Evolutionary conservation across 805 yeast genomes (phyloP).

Genomic region (Suhomyces vadensis): DNA sequence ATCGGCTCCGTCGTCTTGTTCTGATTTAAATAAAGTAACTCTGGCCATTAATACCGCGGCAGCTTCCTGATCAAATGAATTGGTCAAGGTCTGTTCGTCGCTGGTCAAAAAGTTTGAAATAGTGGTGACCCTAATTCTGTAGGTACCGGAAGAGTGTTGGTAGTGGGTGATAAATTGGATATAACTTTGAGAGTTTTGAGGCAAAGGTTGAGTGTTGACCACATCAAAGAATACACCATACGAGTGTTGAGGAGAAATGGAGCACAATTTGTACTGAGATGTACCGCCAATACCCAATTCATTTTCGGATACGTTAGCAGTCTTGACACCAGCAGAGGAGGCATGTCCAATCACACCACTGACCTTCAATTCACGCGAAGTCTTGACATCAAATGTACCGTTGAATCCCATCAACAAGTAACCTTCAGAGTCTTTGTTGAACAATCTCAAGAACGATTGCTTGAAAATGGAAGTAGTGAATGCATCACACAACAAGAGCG

Average conservation of each 20-base stretch:
- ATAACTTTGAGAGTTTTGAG: constrained; percentile 50
- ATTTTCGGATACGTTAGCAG: constrained; percentile 80
- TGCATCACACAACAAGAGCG: constrained; percentile 82
- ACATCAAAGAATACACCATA: constrained; percentile 91
- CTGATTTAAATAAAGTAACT: constrained; percentile 80
- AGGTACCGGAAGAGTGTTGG: constrained; percentile 93
- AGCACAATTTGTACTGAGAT: constrained; percentile 81
- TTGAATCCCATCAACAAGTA: constrained; percentile 87
- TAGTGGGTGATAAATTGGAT: constrained; percentile 89
- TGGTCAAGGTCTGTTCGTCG: constrained; percentile 48
- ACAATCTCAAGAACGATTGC: constrained; percentile 85
- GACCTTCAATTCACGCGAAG: constrained; percentile 83
- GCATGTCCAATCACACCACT: constrained; percentile 96
- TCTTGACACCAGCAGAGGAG: constrained; percentile 65
- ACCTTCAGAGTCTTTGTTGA: constrained; percentile 85
- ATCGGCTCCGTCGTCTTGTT: constrained; percentile 85
- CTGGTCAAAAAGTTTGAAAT: constrained; percentile 57
- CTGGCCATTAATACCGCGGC: constrained; percentile 94
- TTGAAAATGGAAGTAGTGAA: constrained; percentile 94
- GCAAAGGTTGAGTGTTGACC: constrained; percentile 45
- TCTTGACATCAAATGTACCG: constrained; percentile 83
- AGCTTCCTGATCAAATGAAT: constrained; percentile 96
- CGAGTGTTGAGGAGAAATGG: constrained; percentile 83
- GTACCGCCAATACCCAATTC: constrained; percentile 95
- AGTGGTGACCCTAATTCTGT: constrained; percentile 88